Evolutionary conservation across 176 grass and related monocot species (phyloP), one percentile per base, ranked within the genome.

Genomic region (Oryza meridionalis): DNA sequence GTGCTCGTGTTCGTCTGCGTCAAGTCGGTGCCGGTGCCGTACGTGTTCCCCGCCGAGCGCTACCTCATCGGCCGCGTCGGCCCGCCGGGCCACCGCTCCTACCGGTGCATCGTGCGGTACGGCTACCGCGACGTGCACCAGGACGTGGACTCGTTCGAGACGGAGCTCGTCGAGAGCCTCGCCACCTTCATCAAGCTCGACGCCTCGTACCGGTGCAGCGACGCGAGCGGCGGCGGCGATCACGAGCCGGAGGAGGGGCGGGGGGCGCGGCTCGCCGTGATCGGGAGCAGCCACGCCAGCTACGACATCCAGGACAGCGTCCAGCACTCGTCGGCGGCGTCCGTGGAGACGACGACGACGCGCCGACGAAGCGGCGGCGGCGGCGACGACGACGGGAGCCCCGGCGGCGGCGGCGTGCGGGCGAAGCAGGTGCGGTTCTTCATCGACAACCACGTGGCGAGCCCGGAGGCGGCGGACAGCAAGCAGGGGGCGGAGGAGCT

Each of bases 51-150:
- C 42, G 69, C 86, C 47, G 96, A 99, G 79, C 85, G 96, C n/a
- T 99, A 93, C 85, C 93, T 99, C 29, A 70, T 99, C 15, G 96
- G 96, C 10, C 93, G 89, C 43, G 96, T 99, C 22, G 96, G 96
- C 6, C 96, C 96, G 6, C 91, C 91, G 4, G 51, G 84, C 8
- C 96, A 99, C 87, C 86, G 91, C 22, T 99, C 96, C 4, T 99
- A 99, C 69, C 81, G 96, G 35, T 99, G 96, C 76, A 99, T 99
- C 46, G 96, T 99, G 65, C 85, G 96, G 33, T 99, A 99, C 46
- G 96, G 96, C 2, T 99, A 99, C 83, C 91, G 93, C 76, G 96
- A 99, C 32, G 96, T 99, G 59, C 96, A 96, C 89, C 93, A 96
- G 84, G 96, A 99, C 67, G 85, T 96, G 21, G 88, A 99, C 84